Evolutionary conservation across 2,329 filamentous ascomycete species (phyloP).

Genomic region (Neonectria hederae): DNA sequence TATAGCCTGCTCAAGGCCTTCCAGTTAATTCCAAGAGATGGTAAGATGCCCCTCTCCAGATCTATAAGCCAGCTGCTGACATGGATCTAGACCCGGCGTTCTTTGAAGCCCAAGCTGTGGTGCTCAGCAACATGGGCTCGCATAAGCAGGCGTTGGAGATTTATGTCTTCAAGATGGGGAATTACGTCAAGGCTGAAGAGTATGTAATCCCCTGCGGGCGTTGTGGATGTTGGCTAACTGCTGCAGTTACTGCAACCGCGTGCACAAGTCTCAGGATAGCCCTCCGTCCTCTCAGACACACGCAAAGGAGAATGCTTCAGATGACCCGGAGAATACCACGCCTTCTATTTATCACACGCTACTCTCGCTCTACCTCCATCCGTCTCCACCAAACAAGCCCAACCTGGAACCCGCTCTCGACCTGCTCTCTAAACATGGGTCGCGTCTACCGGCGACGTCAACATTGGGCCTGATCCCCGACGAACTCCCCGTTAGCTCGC

Average conservation of each 20-base stretch:
- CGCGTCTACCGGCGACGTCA: slow-evolving; percentile 85
- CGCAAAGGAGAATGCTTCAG: slow-evolving; percentile 46
- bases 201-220: slow-evolving; percentile 55
- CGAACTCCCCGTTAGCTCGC: slow-evolving; percentile 77
- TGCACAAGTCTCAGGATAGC: slow-evolving; percentile 71
- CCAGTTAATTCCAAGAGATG: slow-evolving; percentile 79
- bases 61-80: slow-evolving; percentile 18
- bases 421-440: slow-evolving; percentile 91
- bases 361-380: slow-evolving; percentile 87
- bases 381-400: slow-evolving; percentile 75
- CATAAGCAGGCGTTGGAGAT: slow-evolving; percentile 97
- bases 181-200: slow-evolving; percentile 93
- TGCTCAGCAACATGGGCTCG: slow-evolving; percentile 93
- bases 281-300: slow-evolving; percentile 47
- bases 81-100: slow-evolving; percentile 76
- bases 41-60: slow-evolving; percentile 56
- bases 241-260: slow-evolving; percentile 84
- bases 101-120: slow-evolving; percentile 88
- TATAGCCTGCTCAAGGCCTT: slow-evolving; percentile 86
- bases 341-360: slow-evolving; percentile 92
- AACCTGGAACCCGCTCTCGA: slow-evolving; percentile 83
- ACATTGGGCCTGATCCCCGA: slow-evolving; percentile 88
- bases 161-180: slow-evolving; percentile 92
- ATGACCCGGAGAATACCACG: slow-evolving; percentile 59
- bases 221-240: slow-evolving; percentile 30